phyloP scores from a whole-genome alignment of 345 rosid genomes.

The Eucalyptus cloeziana region DNA sequence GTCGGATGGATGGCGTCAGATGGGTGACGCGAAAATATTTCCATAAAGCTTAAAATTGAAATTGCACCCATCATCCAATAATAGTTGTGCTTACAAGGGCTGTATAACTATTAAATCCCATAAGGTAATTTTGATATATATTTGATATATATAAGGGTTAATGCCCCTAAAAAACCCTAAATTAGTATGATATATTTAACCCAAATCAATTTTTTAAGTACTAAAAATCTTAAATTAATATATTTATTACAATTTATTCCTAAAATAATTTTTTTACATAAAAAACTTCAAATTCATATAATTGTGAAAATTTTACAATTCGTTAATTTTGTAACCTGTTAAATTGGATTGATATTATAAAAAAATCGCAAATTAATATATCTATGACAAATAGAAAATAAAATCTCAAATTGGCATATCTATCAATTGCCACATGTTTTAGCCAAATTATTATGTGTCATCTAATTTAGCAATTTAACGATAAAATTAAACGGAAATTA shows the following conservation, averaged over 20 bases:
- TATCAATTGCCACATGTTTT: accelerated
- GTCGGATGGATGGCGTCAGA: neutral
- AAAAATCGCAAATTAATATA: accelerated
- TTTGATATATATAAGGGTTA: too few relatives aligned
- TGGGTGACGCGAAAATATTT: neutral
- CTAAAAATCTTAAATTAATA: accelerated
- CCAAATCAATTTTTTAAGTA: accelerated
- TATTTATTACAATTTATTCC: accelerated
- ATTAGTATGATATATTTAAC: accelerated
- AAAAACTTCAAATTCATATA: too few relatives aligned
- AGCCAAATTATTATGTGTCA: accelerated
- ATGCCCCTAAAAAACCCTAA: too few relatives aligned
- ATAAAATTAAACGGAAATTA: accelerated
- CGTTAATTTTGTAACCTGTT: accelerated
- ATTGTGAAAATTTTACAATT: accelerated
- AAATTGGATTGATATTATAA: accelerated
- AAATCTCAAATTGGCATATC: accelerated
- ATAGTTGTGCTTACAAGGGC: neutral
- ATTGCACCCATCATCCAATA: too few relatives aligned
- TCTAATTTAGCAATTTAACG: accelerated
- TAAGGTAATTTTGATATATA: too few relatives aligned
- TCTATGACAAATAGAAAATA: accelerated
- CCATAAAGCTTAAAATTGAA: too few relatives aligned
- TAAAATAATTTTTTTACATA: accelerated
- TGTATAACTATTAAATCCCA: neutral